A percentile compares a stretch with the other conserved stretches of the same genome.
phyloP scores from a whole-genome alignment of 129 eudicot species.

The Logfia minima region DNA sequence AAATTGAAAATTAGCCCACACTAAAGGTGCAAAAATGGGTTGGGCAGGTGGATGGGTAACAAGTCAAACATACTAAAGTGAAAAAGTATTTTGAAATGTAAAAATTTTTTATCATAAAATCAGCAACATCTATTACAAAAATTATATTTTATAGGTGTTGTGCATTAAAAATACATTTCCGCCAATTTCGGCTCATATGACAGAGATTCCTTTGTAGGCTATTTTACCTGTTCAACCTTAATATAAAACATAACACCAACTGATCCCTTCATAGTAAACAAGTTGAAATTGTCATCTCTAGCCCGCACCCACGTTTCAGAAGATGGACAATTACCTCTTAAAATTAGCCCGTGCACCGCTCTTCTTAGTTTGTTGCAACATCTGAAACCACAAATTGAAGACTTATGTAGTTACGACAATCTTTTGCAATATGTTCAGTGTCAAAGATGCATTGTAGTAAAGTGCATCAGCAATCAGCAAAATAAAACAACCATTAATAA shows the following conservation, averaged over 20 bases:
- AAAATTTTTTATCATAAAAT: no score
- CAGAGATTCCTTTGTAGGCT: background rate
- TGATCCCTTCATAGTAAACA: background rate
- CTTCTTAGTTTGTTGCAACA: constrained; percentile 78
- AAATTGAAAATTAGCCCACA: background rate
- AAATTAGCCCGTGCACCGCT: constrained; percentile 63
- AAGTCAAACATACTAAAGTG: no score
- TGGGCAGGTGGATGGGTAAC: background rate
- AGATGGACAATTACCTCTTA: constrained; percentile 48
- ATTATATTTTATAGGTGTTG: no score
- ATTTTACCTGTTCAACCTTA: background rate
- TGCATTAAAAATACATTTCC: no score
- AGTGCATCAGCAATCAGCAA: constrained; percentile 76
- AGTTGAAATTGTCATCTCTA: background rate
- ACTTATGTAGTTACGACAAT: constrained; percentile 72
- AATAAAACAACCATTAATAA: background rate
- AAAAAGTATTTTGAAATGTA: background rate
- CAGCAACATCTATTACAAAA: no score
- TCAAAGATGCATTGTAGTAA: constrained; percentile 66
- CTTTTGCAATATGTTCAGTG: constrained; percentile 70
- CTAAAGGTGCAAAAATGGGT: background rate
- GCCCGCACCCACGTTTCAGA: background rate
- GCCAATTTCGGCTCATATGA: no score
- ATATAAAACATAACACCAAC: background rate
- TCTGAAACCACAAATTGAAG: constrained; percentile 87